A percentile compares a stretch with the other conserved stretches of the same genome.
Evolutionary conservation across 1,284 basidiomycete genomes (phyloP).

Genomic region (Omphalotus olearius): DNA sequence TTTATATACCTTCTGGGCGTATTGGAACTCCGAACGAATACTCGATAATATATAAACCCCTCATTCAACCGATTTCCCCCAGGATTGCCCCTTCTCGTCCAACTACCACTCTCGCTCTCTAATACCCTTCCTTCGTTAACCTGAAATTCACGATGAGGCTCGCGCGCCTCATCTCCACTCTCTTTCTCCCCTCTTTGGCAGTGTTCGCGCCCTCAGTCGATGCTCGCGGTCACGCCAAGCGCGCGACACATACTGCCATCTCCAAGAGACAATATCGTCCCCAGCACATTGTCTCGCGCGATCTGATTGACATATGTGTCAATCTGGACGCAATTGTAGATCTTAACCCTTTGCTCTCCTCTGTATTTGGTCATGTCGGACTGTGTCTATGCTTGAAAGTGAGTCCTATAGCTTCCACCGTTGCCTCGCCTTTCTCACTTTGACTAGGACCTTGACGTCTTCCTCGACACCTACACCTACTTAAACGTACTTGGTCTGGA

Average conservation of each 20-base stretch:
- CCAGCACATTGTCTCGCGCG: conserved; percentile 28
- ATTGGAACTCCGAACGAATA: not conserved
- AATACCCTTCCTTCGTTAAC: conserved; percentile 1
- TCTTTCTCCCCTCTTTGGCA: conserved; percentile 26
- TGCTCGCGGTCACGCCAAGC: conserved; percentile 23
- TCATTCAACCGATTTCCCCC: not conserved
- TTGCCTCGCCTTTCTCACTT: not conserved
- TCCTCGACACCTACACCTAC: conserved; percentile 29
- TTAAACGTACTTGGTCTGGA: conserved; percentile 24
- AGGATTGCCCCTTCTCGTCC: not conserved
- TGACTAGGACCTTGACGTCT: conserved; percentile 32
- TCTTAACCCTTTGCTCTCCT: conserved; percentile 19
- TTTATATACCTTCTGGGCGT: too few relatives aligned
- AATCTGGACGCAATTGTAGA: conserved; percentile 25
- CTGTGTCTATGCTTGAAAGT: conserved; percentile 32
- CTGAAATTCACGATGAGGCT: conserved; percentile 10
- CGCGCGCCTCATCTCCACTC: conserved; percentile 26
- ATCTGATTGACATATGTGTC: conserved; percentile 32
- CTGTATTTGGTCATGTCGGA: conserved; percentile 26
- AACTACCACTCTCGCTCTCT: not conserved
- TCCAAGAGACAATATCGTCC: conserved; percentile 19
- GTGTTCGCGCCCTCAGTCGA: conserved; percentile 16
- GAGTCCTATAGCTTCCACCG: not conserved
- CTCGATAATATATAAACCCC: not conserved
- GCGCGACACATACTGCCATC: conserved; percentile 16